phyloP scores from a whole-genome alignment of 148 eudicot genomes.

The Heliamphora exappendiculata region DNA sequence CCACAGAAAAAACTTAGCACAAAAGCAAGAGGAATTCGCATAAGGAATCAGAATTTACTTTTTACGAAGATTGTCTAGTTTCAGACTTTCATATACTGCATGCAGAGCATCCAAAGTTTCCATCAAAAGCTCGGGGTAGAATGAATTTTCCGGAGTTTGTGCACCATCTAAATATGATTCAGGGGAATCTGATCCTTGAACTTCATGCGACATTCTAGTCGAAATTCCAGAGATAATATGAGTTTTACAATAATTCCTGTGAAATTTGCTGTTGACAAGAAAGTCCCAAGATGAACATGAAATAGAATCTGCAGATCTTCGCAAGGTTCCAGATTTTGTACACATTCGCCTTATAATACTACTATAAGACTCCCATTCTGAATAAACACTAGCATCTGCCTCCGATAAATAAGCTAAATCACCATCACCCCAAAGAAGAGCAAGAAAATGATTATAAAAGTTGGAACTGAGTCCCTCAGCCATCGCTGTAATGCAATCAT shows the following conservation, averaged over 20 bases:
- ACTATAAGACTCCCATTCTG: conserved; percentile 79
- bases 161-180: conserved; percentile 19
- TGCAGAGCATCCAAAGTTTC: conserved; percentile 79
- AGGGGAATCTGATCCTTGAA: conserved; percentile 23
- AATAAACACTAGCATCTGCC: conserved; percentile 44
- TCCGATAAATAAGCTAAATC: conserved; percentile 41
- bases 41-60: conserved; percentile 34
- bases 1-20: background rate
- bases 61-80: conserved; percentile 75
- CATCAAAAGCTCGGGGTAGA: conserved; percentile 35
- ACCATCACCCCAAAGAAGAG: conserved; percentile 66
- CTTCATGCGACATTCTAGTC: conserved; percentile 23
- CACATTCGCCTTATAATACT: conserved; percentile 47
- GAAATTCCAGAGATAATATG: conserved; percentile 27
- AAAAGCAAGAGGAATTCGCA: background rate
- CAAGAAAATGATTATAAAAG: conserved; percentile 62
- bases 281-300: conserved; percentile 76
- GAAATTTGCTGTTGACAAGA: conserved; percentile 65
- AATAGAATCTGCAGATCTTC: conserved; percentile 21
- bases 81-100: conserved; percentile 89
- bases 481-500: conserved; percentile 84
- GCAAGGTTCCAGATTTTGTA: conserved; percentile 24
- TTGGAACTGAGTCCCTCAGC: conserved; percentile 66
- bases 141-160: conserved; percentile 28
- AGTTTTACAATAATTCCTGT: conserved; percentile 40